Evolutionary conservation across 371 early-diverging fungal species (phyloP), one percentile per base, ranked within the genome.

Genomic region (Rhizopus arrhizus): DNA sequence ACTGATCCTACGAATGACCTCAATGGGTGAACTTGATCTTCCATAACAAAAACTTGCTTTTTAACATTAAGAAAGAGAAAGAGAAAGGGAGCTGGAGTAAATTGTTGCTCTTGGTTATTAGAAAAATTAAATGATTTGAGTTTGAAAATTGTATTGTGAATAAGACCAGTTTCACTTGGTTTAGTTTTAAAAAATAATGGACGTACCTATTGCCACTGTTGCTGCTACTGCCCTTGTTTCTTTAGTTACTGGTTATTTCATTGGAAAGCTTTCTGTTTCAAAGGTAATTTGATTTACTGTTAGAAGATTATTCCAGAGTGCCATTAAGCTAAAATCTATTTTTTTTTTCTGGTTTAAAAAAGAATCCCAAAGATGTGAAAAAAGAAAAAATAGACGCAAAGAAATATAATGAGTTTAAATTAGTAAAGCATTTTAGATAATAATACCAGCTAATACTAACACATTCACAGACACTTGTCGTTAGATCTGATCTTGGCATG

Each of bases 401-500:
- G 4, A 65, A 73, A 43, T 68, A 72, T 35, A 77, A 84, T 15
- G 59, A 65, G 43, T 84, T 70, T 60, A 84, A 84, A 69, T 73
- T 84, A 79, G 83, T 74, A 67, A 62, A 34, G 22, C 1, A 2
- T n/a, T 55, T 13, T 2, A 28, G 45, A 13, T 5, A 11, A 28
- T n/a, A 28, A 11, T 11, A 29, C 5, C n/a, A 15, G 10, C 5
- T 13, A 36, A 33, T 40, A 22, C 15, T 10, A n/a, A 43, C 1
- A 8, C 10, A n/a, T 45, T 33, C 11, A n/a, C 56, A 83, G 86
- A 91, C 91, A 5, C 81, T 95, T 13, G 74, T 95, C 8, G 79
- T 97, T 10, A 83, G 97, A 16, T 91, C 87, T 0, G 98, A 98
- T 74, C 81, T 98, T 42, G 91, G 88, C 29, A 98, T 98, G 98